A percentile compares a stretch with the other conserved stretches of the same genome.
Conservation (phyloP, 495 filamentous ascomycete species). For the Penicillium nucicola region DNA sequence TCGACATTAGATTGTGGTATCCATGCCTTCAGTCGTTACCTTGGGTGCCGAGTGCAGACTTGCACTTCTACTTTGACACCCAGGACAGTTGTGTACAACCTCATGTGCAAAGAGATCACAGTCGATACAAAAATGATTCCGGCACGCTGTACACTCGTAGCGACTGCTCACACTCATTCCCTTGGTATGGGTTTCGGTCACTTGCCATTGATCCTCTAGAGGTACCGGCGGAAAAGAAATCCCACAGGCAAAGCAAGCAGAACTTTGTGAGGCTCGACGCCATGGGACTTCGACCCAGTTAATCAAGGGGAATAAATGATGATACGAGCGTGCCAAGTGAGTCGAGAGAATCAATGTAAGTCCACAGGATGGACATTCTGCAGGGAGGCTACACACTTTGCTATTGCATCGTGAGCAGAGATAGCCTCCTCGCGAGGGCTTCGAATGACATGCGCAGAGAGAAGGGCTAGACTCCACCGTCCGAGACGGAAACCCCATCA, state of each 20-base stretch:
- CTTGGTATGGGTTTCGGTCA: constrained; percentile 35
- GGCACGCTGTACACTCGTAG: constrained; percentile 82
- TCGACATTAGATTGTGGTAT: background rate
- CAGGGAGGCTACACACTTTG: constrained; percentile 90
- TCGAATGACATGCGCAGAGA: constrained; percentile 91
- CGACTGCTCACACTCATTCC: constrained; percentile 82
- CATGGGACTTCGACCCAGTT: constrained; percentile 92
- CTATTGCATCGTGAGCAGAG: constrained; percentile 81
- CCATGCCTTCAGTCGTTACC: constrained; percentile 2
- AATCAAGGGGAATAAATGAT: constrained; percentile 87
- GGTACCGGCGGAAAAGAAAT: constrained; percentile 50
- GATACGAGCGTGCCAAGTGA: constrained; percentile 90
- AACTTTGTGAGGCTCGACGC: constrained; percentile 55
- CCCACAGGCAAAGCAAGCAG: constrained; percentile 49
- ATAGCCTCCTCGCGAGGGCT: constrained; percentile 83
- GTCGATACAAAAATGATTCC: constrained; percentile 93
- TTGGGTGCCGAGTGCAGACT: background rate
- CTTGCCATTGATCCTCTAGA: constrained; percentile 33
- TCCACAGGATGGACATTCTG: constrained; percentile 85
- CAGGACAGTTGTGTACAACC: constrained; percentile 91
- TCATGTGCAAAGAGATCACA: constrained; percentile 95
- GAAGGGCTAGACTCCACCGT: constrained; percentile 69
- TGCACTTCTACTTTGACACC: constrained; percentile 67
- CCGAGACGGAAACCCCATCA: constrained; percentile 98
- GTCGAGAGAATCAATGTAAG: constrained; percentile 96